phyloP scores from a whole-genome alignment of 2,329 filamentous ascomycete genomes.

The Curvularia hawaiiensis region DNA sequence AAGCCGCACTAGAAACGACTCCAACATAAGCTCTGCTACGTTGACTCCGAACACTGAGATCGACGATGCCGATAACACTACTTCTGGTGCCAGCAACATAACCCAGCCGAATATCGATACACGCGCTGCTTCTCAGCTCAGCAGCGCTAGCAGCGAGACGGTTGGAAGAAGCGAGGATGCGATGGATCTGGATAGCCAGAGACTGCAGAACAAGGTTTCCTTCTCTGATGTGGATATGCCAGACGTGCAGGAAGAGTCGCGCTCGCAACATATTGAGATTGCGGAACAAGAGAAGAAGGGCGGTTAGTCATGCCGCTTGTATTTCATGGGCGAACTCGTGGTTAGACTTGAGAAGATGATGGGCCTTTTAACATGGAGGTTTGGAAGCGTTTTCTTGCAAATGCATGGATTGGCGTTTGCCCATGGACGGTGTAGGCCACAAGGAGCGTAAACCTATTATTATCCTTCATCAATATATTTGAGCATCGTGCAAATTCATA shows the following conservation, averaged over 20 bases:
- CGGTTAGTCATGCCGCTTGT: slow-evolving; percentile 9
- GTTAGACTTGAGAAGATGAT: neutral
- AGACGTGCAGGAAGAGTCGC: slow-evolving; percentile 22
- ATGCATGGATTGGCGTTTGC: neutral
- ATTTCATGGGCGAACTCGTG: neutral
- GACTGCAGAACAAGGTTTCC: slow-evolving; percentile 14
- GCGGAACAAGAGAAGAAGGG: slow-evolving; percentile 30
- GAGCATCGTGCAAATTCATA: neutral
- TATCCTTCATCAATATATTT: neutral
- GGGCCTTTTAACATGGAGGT: neutral
- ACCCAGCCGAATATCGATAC: slow-evolving; percentile 34
- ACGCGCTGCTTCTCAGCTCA: slow-evolving; percentile 18
- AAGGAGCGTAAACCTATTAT: neutral
- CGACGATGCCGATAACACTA: slow-evolving; percentile 34
- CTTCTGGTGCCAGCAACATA: slow-evolving; percentile 28
- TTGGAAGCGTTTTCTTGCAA: neutral
- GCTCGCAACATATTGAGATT: slow-evolving; percentile 32
- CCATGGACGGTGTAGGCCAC: neutral
- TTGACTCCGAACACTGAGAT: slow-evolving; percentile 44
- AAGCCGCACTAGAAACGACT: slow-evolving; percentile 17
- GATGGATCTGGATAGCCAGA: slow-evolving; percentile 27
- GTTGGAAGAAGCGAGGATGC: slow-evolving; percentile 23
- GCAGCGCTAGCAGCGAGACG: slow-evolving; percentile 32
- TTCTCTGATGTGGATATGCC: slow-evolving; percentile 34
- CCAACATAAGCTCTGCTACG: slow-evolving; percentile 34